These are phyloP conservation scores for Lithospermum erythrorhizon DNA, from an alignment of 257 asterid species.

Conservation along the genomic window DNA sequence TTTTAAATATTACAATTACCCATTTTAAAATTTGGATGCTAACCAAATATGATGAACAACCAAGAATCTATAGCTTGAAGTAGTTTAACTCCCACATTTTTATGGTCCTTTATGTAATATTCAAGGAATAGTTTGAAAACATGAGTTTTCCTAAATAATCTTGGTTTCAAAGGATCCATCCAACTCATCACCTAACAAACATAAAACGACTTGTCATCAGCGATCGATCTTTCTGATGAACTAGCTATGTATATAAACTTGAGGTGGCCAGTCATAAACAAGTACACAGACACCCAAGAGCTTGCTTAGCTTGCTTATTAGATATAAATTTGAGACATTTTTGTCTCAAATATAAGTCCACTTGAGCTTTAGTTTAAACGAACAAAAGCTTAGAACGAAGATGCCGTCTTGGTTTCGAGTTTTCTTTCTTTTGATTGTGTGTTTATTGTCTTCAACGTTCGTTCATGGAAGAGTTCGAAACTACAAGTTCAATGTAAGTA, in stretches of 20 bases:
- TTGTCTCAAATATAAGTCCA: background rate
- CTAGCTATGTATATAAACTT: conserved; percentile 36
- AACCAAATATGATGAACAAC: background rate
- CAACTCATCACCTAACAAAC: conserved; percentile 50
- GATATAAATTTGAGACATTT: background rate
- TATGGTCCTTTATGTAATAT: conserved; percentile 20
- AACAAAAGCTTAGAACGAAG: background rate
- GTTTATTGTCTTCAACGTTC: conserved; percentile 22
- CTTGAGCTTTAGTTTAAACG: background rate
- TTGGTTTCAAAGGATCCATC: conserved; percentile 28
- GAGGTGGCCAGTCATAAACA: conserved; percentile 33
- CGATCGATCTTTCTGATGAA: background rate
- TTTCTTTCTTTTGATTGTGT: conserved; percentile 27
- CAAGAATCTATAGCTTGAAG: background rate
- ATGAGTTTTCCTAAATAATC: conserved; percentile 7
- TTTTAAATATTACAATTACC: background rate
- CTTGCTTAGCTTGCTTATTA: background rate
- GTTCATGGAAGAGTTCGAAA: conserved; percentile 56
- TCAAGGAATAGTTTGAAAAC: conserved; percentile 17
- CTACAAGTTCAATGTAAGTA: conserved; percentile 77
- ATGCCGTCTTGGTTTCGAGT: conserved; percentile 38
- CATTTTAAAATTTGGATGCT: background rate
- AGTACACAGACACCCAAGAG: conserved; percentile 12
- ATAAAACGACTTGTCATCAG: conserved; percentile 50
- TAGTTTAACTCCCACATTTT: background rate